Base-by-base conservation (phyloP, 2,329 filamentous ascomycete genomes). In the Cercospora sp. region DNA sequence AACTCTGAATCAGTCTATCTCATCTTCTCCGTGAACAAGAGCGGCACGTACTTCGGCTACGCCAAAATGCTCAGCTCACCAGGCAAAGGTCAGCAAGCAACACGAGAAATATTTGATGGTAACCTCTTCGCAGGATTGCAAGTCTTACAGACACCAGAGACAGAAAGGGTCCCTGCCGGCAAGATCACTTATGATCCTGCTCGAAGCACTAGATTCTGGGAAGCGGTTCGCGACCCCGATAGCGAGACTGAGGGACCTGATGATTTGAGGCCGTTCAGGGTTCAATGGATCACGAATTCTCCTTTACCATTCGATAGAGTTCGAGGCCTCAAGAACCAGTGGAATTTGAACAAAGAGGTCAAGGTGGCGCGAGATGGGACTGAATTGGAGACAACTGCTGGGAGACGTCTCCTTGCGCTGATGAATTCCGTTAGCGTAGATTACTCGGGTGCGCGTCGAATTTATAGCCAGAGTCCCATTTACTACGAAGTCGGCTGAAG, bases 291-390 rank as follows among this genome's bases (percentile, higher is more conserved):
- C 95, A 8, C 95, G 92, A 10, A 94, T 91, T 3, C 87, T 87
- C 63, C 90, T 37, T 85, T 98, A 3, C 93, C 94, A 0, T 98
- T 98, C 77, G 95, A 95, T 78, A 88, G 91, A 51, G 97, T 94
- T 0, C 85, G 93, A 70, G 94, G 94, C 0, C 81, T 98, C 65
- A 88, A 93, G 37, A 98, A 98, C 77, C 90, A 92, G 0, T 97
- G 93, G 92, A 98, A 98, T 79, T 91, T 91, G 3, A 97, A 97
- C 76, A 85, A 94, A 63, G 94, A 98, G 77, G 92, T 98, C 69
- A 98, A 98, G 80, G 97, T 98, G 77, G 94, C 94, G 21, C 87
- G 94, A 74, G 94, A 98, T 76, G 94, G 94, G 1, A 98, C 94
- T 0, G 94, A 97, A 79, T 83, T 98, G 63, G 94, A 97, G 79